A percentile compares a stretch with the other conserved stretches of the same genome.
Evolutionary conservation across 2,329 filamentous ascomycete genomes (phyloP).

Genomic region (Colletotrichum tropicicola): DNA sequence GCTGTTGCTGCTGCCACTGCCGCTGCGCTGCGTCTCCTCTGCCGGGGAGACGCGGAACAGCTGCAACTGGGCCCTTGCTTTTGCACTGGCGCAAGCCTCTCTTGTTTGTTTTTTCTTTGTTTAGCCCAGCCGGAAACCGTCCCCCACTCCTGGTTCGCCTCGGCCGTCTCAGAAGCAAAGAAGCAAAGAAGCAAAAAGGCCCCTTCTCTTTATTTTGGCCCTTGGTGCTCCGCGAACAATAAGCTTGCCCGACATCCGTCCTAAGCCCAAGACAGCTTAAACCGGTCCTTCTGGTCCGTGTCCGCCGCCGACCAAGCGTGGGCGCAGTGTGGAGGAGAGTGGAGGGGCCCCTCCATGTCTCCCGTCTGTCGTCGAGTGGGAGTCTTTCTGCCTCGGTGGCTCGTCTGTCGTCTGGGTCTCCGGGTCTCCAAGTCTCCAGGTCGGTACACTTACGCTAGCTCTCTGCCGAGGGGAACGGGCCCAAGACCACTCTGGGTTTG

Average conservation of each 20-base stretch:
- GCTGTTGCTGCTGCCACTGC: no score
- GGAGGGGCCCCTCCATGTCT: background rate
- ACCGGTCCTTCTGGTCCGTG: constrained; percentile 6
- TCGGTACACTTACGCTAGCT: background rate
- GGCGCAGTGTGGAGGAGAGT: constrained; percentile 20
- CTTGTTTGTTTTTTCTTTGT: constrained; percentile 10
- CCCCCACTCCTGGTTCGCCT: background rate
- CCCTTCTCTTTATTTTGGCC: background rate
- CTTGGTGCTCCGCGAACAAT: background rate
- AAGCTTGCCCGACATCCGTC: background rate
- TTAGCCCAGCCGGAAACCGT: background rate
- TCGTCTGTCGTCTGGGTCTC: no score
- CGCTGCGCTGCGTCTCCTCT: no score
- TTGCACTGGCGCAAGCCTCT: constrained; percentile 23
- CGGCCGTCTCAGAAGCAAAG: constrained; percentile 8
- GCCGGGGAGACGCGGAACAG: no score
- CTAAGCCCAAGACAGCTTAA: constrained; percentile 21
- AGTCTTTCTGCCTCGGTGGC: no score
- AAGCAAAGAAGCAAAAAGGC: background rate
- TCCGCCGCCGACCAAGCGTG: background rate
- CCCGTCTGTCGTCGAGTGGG: background rate
- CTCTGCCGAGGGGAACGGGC: no score
- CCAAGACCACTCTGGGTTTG: constrained; percentile 7
- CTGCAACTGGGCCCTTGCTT: no score
- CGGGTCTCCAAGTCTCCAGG: background rate